Evolutionary conservation across 2,329 filamentous ascomycete genomes (phyloP), one percentile per base, ranked within the genome.

Genomic region (Penicillium corylophilum): DNA sequence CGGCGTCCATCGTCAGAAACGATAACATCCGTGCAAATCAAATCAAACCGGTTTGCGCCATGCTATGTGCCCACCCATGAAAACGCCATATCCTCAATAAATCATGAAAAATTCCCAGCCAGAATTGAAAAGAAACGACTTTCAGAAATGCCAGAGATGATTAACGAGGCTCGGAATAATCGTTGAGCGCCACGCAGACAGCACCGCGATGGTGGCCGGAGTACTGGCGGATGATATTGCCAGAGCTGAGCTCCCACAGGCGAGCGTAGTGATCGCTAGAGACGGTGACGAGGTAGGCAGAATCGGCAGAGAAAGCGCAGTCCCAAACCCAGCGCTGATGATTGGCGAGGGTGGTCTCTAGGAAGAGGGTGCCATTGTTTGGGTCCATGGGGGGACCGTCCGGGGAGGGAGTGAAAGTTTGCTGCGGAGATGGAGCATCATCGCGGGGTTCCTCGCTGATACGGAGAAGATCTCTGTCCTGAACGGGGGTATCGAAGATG

Each of bases 291-390:
- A 96, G 79, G 66, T 96, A 96, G 0, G 92, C 92, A 29, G 87
- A 92, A 70, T 96, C 92, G 23, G 92, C 92, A 55, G 88, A 93
- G 74, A 96, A 96, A 1, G 92, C 92, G 66, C 92, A 96, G 71
- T 96, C 92, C 92, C 92, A 96, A 1, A 96, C 92, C 92, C 92
- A 96, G 48, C 92, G 86, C 74, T 96, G 92, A 73, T 96, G 92
- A 48, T 89, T 90, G 20, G 88, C 88, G 1, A 96, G 82, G 1
- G 90, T 95, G 2, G 90, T 91, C 72, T 96, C 89, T 18, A 95
- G 82, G 9, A 87, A 88, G 62, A 94, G 38, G 79, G 86, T 70
- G 79, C 82, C 8, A 68, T 74, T 65, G 67, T 70, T 60, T 44
- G 72, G 65, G 57, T 75, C 65, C 60, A 75, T 73, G 38, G 71